phyloP scores from a whole-genome alignment of 495 filamentous ascomycete species.

The Thermothielavioides terrestris region DNA sequence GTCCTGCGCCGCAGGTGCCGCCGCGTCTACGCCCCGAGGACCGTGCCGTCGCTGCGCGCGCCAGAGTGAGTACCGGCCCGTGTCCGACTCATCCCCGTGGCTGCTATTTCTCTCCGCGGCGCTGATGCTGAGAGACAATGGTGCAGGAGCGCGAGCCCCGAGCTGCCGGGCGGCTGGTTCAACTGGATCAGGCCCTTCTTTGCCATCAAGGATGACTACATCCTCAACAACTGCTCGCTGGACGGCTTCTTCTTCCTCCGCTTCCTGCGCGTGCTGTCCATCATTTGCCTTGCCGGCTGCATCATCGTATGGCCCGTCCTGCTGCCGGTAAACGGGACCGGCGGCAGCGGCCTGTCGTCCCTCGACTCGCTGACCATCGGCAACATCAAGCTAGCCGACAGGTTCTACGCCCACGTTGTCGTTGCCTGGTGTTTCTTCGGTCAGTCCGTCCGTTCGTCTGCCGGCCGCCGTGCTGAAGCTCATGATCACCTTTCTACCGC shows the following conservation, averaged over 20 bases:
- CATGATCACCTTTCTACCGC: no score
- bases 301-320: conserved; percentile 68
- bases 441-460: conserved; percentile 28
- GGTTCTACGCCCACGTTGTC: conserved; percentile 56
- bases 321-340: conserved; percentile 70
- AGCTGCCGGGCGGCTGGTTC: conserved; percentile 56
- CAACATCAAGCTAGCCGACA: conserved; percentile 46
- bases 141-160: conserved; percentile 52
- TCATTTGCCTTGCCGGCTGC: conserved; percentile 64
- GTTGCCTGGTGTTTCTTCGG: conserved; percentile 58
- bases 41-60: conserved; percentile 15
- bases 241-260: conserved; percentile 75
- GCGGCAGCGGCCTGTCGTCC: conserved; percentile 48
- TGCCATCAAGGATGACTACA: conserved; percentile 51
- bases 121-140: no score
- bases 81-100: not conserved
- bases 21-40: conserved; percentile 30
- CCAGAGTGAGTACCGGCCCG: conserved; percentile 22
- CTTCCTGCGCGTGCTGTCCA: conserved; percentile 61
- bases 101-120: no score
- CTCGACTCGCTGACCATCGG: conserved; percentile 60
- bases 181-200: conserved; percentile 58
- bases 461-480: no score
- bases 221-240: conserved; percentile 58
- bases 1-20: conserved; percentile 19